phyloP scores from a whole-genome alignment of 1,284 basidiomycete species.

The Crepidotus sp. region DNA sequence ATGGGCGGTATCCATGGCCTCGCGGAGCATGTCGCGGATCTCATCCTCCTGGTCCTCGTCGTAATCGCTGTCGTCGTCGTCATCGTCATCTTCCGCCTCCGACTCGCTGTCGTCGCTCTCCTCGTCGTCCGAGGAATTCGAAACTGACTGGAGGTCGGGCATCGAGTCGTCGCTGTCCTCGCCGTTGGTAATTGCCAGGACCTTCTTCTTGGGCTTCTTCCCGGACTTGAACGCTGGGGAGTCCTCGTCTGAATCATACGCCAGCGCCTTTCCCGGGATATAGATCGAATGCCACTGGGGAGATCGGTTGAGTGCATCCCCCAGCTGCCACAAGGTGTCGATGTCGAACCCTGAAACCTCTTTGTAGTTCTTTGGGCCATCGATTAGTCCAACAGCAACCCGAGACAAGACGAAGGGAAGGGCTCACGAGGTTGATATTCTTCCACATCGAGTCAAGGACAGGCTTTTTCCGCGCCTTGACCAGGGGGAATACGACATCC shows the following conservation, averaged over 20 bases:
- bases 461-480: conserved; percentile 39
- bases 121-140: conserved; percentile 41
- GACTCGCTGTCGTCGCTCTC: conserved; percentile 31
- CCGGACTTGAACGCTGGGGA: conserved; percentile 20
- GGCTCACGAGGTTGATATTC: conserved; percentile 45
- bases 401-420: conserved; percentile 8
- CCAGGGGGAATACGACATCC: conserved; percentile 49
- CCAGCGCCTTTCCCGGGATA: conserved; percentile 16
- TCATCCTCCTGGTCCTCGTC: conserved; percentile 63
- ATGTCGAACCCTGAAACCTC: conserved; percentile 40
- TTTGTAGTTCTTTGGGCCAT: conserved; percentile 46
- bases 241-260: conserved; percentile 26
- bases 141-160: conserved; percentile 55
- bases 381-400: conserved; percentile 5
- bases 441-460: conserved; percentile 59
- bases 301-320: conserved; percentile 39
- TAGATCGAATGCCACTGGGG: conserved; percentile 54
- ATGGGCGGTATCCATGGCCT: conserved; percentile 62
- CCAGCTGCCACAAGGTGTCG: conserved; percentile 56
- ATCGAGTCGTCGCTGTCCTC: conserved; percentile 42
- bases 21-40: conserved; percentile 47
- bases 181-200: conserved; percentile 41
- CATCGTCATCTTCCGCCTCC: conserved; percentile 29
- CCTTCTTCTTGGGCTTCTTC: conserved; percentile 34
- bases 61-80: conserved; percentile 35